Base-by-base conservation (phyloP, 2,329 filamentous ascomycete species). In the Cladosporium colombiae region DNA sequence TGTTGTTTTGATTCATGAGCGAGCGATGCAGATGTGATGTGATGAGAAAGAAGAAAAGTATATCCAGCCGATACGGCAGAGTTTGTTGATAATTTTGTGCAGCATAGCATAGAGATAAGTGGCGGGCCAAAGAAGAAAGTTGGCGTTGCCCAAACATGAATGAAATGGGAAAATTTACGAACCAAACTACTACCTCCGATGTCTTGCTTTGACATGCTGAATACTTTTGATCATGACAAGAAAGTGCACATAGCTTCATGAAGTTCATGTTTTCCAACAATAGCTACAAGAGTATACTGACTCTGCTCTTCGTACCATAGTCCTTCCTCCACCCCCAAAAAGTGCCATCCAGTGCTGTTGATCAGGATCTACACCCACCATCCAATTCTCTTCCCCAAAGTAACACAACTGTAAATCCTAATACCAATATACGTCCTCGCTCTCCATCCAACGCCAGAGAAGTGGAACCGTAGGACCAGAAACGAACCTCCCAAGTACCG, bases 31-130 rank as follows among this genome's bases (percentile, higher is more conserved):
- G 40, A 46, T 21, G 40, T 46, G 40, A 46, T 13, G 40, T 46
- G 40, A 46, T 13, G 40, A 52, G 18, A 35, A 49, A 61, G 18
- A 14, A 37, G 31, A 63, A 63, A 63, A 56, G 49, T 63, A 63
- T 56, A 55, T 46, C 50, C 49, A 29, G 33, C 52, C 52, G 27
- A 55, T 55, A 18, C 18, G 52, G 52, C 52, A 55, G 27, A 33
- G 25, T 55, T 33, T 55, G 52, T 55, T 33, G 52, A 33, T 55
- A 55, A 11, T 25, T 55, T 55, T 55, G 52, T 55, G 52, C 52
- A 55, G 50, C 61, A 56, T 63, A 55, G 23, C 33, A 63, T 63
- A 63, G 31, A 63, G 35, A 55, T 18, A 35, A 21, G 23, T 29
- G n/a, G 33, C 35, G 16, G 25, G 25, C n/a, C 14, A 18, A 27